Conservation (phyloP, 495 filamentous ascomycete genomes). For the Cercophora newfieldiana region DNA sequence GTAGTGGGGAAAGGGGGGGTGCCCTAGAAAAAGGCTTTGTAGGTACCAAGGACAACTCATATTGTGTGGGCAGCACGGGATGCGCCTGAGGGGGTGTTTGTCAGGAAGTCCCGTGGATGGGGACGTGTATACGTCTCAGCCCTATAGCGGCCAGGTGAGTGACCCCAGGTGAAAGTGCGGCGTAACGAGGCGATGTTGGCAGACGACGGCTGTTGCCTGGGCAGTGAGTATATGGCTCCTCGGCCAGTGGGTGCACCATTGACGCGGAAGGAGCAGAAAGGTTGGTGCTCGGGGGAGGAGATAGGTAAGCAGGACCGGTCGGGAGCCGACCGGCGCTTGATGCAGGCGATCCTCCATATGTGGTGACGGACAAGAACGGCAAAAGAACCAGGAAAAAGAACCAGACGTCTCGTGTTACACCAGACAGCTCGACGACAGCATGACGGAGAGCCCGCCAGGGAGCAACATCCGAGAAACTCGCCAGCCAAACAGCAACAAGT, state of each 20-base stretch:
- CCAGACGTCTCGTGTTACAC: neutral
- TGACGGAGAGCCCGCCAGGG: neutral
- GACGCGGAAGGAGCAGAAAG: neutral
- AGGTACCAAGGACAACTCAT: neutral
- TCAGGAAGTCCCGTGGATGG: conserved; percentile 1
- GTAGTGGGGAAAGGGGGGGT: neutral
- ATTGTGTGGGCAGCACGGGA: neutral
- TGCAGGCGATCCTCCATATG: neutral
- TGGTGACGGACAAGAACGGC: neutral
- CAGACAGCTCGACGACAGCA: neutral
- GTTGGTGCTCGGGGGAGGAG: neutral
- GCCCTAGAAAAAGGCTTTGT: neutral
- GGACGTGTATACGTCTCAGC: conserved; percentile 3
- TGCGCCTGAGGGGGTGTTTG: neutral
- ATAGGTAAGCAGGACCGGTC: neutral
- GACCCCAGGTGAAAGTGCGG: neutral
- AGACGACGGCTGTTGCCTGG: conserved; percentile 9
- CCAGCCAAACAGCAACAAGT: neutral
- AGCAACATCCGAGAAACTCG: neutral
- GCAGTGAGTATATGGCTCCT: neutral
- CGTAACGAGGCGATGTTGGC: neutral
- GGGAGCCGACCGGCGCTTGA: neutral
- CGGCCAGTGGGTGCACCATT: neutral
- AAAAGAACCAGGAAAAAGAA: neutral
- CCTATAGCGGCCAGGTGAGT: conserved; percentile 2